Conservation (phyloP, 768 basidiomycete genomes). For the Tulasnella sp. region DNA sequence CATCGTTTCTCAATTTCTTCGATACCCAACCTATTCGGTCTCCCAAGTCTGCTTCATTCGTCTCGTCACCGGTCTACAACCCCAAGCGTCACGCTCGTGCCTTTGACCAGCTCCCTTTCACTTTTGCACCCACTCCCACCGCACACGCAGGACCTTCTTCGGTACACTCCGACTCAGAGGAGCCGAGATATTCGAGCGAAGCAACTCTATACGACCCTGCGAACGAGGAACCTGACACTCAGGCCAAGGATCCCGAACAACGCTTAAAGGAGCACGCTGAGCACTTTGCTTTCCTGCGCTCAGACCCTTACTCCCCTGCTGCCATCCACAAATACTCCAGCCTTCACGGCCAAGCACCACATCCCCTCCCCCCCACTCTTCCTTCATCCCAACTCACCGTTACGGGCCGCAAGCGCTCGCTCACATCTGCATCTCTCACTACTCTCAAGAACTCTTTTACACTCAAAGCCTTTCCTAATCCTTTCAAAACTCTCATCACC, state of each 20-base stretch:
- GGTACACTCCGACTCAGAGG: neutral
- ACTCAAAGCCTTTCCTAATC: neutral
- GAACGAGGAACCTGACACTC: neutral
- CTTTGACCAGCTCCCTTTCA: neutral
- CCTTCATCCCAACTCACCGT: neutral
- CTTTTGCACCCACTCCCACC: neutral
- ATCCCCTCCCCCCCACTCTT: neutral
- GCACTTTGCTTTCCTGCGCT: conserved; percentile 19
- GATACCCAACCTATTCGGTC: neutral
- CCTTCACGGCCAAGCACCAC: neutral
- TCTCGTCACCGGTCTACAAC: neutral
- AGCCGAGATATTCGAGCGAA: conserved; percentile 13
- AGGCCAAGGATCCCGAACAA: conserved; percentile 9
- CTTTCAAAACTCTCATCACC: neutral
- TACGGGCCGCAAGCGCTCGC: conserved; percentile 14
- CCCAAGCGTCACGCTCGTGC: neutral
- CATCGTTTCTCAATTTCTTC: neutral
- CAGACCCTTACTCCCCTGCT: conserved; percentile 14
- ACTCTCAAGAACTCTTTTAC: conserved; percentile 10
- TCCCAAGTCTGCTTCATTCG: neutral
- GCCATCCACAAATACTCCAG: neutral
- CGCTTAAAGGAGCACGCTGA: conserved; percentile 6
- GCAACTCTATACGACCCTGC: conserved; percentile 14
- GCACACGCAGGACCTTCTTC: neutral
- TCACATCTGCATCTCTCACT: neutral